Evolutionary conservation across 1,139 yeast species (phyloP), one percentile per base, ranked within the genome.

Genomic region (Tardiomyces blankii): DNA sequence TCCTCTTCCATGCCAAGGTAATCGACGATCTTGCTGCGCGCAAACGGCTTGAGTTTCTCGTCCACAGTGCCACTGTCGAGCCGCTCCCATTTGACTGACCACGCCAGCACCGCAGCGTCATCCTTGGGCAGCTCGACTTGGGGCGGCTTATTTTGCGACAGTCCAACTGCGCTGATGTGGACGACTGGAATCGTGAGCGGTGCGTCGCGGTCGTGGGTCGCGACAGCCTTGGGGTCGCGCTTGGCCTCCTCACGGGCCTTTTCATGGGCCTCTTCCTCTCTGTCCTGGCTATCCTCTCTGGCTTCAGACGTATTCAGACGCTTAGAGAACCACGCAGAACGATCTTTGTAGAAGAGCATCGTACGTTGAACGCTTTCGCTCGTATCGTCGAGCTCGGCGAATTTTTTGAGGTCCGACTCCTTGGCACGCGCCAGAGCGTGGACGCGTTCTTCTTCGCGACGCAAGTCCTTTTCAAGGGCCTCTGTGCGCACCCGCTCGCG

Each of bases 1-100:
- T 62, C 66, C 45, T 65, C 68, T 48, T 62, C 62, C 19, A 62
- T 58, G 11, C 68, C 68, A 4, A 64, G 52, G 41, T 54, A 60
- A 42, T 64, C 68, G 21, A 61, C 51, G 25, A 65, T 55, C 38
- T 57, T 59, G 38, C 52, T 49, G 19, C 55, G 52, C 12, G 61
- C 57, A 38, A 59, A 55, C n/a, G 61, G 60, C 19, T 51, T 48
- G 14, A 63, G 35, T 25, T 44, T 43, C 33, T 53, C 54, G 32
- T 58, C 57, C 30, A 62, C 39, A 38, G 53, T 46, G 18, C 44
- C 48, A 11, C 54, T 57, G 39, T 50, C 53, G 25, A 64, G 52
- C 9, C 42, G 41, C n/a, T 51, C 56, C 67, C 68, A 64, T 18
- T 53, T 48, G 38, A 63, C 53, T 3, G 50, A 40, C 52, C 54